Evolutionary conservation across 1,284 basidiomycete genomes (phyloP), one percentile per base, ranked within the genome.

Genomic region (Moesziomyces globuligerus): DNA sequence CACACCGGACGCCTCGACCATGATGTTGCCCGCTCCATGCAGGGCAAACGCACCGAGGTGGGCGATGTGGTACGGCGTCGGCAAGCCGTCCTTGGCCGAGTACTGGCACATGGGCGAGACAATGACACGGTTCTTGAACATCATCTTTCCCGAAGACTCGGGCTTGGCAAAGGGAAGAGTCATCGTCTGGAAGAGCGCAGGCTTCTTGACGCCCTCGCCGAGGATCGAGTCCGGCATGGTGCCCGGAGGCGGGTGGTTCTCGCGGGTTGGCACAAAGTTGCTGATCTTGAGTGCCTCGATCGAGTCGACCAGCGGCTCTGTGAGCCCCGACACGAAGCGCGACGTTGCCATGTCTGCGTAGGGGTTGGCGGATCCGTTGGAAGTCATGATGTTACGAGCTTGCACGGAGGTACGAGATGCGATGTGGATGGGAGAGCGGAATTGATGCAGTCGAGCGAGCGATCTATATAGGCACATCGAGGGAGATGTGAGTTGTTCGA

Each of bases 1-100:
- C 15, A 92, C 89, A 24, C 60, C 74, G 4, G 62, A 51, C 2
- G 80, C 79, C 47, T 81, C 80, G 15, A 80, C 74, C 54, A 80
- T 73, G 28, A 81, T 65, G 25, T 65, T 71, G 9, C 79, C 79
- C 10, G 53, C 76, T n/a, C 80, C 80, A 58, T 79, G 80, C 26
- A 81, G 53, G 1, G 79, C 79, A 51, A 79, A 81, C 6, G 70
- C 64, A 17, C 79, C 80, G 7, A 76, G 68, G 44, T 81, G 80
- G 11, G 72, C 79, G 21, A 81, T 57, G 40, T 81, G 80, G 53
- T 75, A 81, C 3, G 77, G 78, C 3, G 76, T 66, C 7, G 71
- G 71, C 24, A 78, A 54, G n/a, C 80, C 80, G 44, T 81, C 71
- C 5, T 44, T 34, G 7, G 70, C 66, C 13, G 75, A 77, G 43